Evolutionary conservation across 495 filamentous ascomycete genomes (phyloP), one percentile per base, ranked within the genome.

Genomic region (Aspergillus sclerotiicarbonarius): DNA sequence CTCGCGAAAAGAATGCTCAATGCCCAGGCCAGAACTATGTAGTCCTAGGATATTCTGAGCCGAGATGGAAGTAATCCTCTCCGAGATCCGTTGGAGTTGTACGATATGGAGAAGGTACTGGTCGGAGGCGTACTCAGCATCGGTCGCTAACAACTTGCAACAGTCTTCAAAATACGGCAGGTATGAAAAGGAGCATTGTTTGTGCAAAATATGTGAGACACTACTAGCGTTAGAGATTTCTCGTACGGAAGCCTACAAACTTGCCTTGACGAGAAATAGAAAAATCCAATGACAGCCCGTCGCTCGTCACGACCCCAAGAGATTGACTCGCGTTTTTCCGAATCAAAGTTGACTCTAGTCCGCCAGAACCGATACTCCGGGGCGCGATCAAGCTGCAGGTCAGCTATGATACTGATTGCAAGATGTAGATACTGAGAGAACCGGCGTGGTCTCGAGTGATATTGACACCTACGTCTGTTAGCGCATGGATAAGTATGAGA

Each of bases 401-500:
- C 77, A 20, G 69, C 68, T 7, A 73, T 64, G 12, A 82, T 59
- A 35, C 74, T 74, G 45, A 75, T 67, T 6, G 78, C 77, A 13
- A 82, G 60, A 35, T 69, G 70, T 19, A 79, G 53, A 20, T 80
- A 67, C 30, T 75, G 61, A 69, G 77, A 57, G 61, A 62, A 63
- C 67, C 60, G 52, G 64, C 73, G 60, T 64, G 76, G 56, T 68
- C 76, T 33, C 69, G 72, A 49, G 53, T 62, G 58, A 54, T 68
- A 63, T 15, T 64, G 63, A 16, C 41, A 57, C 66, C 63, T 66
- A 18, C 9, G 32, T 48, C 44, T 35, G 8, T 53, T 32, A 46
- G 43, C 48, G 15, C 8, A 47, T n/a, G n/a, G 5, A 30, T 19
- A 3, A 35, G 33, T 25, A 9, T 29, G 18, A 33, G 48, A 37